Conservation (phyloP, 495 filamentous ascomycete species). For the Tuber indicum region DNA sequence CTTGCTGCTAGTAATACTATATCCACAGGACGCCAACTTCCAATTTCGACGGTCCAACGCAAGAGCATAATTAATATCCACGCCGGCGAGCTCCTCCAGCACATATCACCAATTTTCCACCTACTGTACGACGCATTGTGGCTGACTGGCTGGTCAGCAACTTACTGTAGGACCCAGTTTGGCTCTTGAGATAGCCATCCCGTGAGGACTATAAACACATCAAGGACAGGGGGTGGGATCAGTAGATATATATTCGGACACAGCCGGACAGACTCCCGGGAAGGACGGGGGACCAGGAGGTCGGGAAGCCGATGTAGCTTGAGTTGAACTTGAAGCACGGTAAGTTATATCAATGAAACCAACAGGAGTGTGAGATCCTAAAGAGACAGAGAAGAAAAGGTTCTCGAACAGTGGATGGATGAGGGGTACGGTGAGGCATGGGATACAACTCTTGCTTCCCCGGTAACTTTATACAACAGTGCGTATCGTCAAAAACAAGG, state of each 20-base stretch:
- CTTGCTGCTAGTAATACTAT: neutral
- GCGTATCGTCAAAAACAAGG: neutral
- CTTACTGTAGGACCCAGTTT: neutral
- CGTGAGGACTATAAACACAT: neutral
- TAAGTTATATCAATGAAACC: neutral
- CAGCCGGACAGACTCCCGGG: neutral
- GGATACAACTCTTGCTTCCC: neutral
- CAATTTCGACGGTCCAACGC: neutral
- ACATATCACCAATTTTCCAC: neutral
- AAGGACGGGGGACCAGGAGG: neutral
- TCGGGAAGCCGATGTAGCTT: conserved; percentile 1
- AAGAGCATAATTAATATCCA: neutral
- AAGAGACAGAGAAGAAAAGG: neutral
- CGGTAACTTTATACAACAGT: neutral
- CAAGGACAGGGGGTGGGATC: neutral
- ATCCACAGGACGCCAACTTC: neutral
- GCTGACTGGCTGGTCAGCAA: neutral
- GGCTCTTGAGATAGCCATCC: neutral
- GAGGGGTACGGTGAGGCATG: neutral
- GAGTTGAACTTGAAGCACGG: neutral
- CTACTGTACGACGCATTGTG: neutral
- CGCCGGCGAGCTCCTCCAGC: neutral
- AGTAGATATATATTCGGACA: neutral
- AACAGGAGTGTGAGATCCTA: conserved; percentile 1
- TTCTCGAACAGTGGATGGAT: neutral